Conservation (phyloP, 441 rosid genomes). For the Codiaeum variegatum region DNA sequence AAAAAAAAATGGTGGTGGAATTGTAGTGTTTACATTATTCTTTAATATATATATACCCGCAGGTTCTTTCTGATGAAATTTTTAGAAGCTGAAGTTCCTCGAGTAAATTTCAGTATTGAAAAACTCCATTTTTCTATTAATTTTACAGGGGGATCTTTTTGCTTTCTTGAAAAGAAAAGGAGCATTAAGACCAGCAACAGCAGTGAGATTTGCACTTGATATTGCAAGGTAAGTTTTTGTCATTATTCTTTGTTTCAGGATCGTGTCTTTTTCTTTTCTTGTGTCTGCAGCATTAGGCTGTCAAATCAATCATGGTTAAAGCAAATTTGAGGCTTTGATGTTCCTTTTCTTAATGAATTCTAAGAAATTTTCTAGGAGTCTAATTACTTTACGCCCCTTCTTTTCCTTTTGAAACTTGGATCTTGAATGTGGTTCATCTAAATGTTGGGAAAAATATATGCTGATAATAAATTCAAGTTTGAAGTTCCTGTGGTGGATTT, state of each 20-base stretch:
- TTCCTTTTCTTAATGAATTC: background rate
- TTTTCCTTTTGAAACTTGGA: background rate
- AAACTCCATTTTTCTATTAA: constrained; percentile 11
- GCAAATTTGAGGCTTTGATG: background rate
- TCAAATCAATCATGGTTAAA: background rate
- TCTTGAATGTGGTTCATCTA: background rate
- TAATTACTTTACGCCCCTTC: background rate
- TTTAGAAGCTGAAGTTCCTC: constrained; percentile 2
- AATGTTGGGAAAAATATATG: background rate
- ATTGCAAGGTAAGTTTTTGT: constrained; percentile 66
- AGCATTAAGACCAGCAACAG: constrained; percentile 47
- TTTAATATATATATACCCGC: background rate
- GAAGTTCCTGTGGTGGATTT: background rate
- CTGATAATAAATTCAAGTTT: background rate
- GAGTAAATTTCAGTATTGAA: constrained; percentile 2
- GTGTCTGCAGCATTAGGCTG: background rate
- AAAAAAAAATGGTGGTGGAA: background rate
- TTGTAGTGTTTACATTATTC: background rate
- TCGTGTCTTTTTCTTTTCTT: background rate
- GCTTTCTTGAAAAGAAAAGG: constrained; percentile 55
- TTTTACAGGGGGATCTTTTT: constrained; percentile 75
- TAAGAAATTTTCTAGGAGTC: background rate
- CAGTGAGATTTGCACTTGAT: constrained; percentile 80
- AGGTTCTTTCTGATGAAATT: constrained; percentile 1
- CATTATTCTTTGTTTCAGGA: background rate